Evolutionary conservation across 345 rosid species (phyloP).

Genomic region (Eucalyptus regnans): DNA sequence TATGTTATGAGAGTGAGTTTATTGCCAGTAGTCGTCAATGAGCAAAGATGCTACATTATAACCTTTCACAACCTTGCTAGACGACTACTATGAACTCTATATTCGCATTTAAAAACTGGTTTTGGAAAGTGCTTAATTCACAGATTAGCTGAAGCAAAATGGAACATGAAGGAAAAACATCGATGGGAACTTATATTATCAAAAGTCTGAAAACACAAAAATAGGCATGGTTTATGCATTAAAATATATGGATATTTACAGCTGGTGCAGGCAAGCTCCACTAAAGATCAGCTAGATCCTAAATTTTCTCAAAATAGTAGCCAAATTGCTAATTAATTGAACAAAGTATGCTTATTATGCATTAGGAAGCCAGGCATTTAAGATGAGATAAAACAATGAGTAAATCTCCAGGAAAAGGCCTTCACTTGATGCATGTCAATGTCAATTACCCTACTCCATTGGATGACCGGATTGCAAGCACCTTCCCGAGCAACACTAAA

Average conservation of each 20-base stretch:
- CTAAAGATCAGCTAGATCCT: neutral
- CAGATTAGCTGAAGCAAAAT: neutral
- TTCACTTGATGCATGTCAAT: neutral
- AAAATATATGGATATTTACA: neutral
- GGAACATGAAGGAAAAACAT: neutral
- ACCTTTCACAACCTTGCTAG: neutral
- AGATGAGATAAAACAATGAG: neutral
- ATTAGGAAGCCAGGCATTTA: neutral
- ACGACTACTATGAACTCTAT: neutral
- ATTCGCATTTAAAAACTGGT: neutral
- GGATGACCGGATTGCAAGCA: neutral
- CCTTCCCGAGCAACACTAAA: neutral
- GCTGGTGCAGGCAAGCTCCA: neutral
- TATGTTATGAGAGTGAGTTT: neutral
- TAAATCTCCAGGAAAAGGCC: neutral
- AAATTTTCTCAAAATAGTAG: neutral
- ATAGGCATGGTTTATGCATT: neutral
- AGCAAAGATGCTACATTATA: neutral
- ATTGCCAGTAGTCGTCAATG: neutral
- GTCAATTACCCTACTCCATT: neutral
- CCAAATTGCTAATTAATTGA: neutral
- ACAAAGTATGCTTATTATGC: neutral
- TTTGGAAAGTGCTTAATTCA: neutral
- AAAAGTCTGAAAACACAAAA: neutral
- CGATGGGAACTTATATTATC: neutral